These are phyloP conservation scores for Leersia perrieri DNA, from an alignment of 176 grass and related monocot genomes.

Conservation along the genomic window DNA sequence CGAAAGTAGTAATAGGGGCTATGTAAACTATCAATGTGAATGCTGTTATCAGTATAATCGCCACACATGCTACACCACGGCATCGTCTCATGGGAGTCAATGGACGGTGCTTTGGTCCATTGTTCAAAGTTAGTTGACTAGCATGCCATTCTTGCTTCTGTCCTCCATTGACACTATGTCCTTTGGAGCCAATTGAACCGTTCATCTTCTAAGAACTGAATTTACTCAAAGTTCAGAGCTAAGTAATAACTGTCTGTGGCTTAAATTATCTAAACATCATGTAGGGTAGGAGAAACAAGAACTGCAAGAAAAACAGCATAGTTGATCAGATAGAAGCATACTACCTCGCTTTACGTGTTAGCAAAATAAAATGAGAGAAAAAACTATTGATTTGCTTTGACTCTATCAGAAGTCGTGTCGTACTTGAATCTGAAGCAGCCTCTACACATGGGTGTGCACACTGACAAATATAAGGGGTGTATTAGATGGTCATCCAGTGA, in stretches of 20 bases:
- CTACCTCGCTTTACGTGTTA: slow-evolving; percentile 18
- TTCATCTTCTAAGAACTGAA: slow-evolving; percentile 53
- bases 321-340: slow-evolving; percentile 33
- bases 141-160: slow-evolving; percentile 18
- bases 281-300: slow-evolving; percentile 11
- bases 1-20: slow-evolving; percentile 56
- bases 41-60: slow-evolving; percentile 70
- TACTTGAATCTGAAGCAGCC: background rate
- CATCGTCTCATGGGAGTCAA: slow-evolving; percentile 70
- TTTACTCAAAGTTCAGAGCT: slow-evolving; percentile 22
- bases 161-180: slow-evolving; percentile 42
- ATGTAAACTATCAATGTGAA: slow-evolving; percentile 79
- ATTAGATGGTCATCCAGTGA: background rate
- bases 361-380: slow-evolving; percentile 23
- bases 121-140: slow-evolving; percentile 43
- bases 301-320: slow-evolving; percentile 39
- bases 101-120: slow-evolving; percentile 58
- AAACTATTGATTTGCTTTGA: background rate
- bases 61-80: slow-evolving; percentile 66
- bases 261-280: slow-evolving; percentile 38
- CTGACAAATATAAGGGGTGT: background rate
- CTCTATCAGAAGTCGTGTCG: background rate
- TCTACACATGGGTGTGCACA: background rate
- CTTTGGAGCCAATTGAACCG: slow-evolving; percentile 30
- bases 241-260: too few species aligned